Evolutionary conservation across 768 basidiomycete genomes (phyloP).

Genomic region (Royoungia palumana): DNA sequence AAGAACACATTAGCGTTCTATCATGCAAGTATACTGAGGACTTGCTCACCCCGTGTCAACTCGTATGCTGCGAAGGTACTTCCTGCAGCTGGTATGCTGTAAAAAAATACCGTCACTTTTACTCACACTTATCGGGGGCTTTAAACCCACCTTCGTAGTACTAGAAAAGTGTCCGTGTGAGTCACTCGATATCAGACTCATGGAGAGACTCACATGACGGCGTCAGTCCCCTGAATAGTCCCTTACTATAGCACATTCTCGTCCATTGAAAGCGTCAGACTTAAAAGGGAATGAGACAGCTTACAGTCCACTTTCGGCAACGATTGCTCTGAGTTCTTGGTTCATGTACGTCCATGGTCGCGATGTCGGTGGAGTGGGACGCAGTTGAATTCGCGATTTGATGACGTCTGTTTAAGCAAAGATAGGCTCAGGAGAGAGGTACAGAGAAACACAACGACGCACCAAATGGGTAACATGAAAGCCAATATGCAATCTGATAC

Average conservation of each 20-base stretch:
- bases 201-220: slow-evolving; percentile 59
- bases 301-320: slow-evolving; percentile 71
- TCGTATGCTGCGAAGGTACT: slow-evolving; percentile 91
- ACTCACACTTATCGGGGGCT: background rate
- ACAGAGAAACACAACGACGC: slow-evolving; percentile 1
- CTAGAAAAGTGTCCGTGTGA: slow-evolving; percentile 30
- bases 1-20: background rate
- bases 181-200: background rate
- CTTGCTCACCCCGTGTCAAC: slow-evolving; percentile 60
- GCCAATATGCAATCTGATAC: slow-evolving; percentile 58
- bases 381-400: slow-evolving; percentile 87
- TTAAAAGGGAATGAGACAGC: slow-evolving; percentile 27
- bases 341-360: slow-evolving; percentile 76
- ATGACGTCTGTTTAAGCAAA: slow-evolving; percentile 76
- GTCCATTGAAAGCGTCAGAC: too few species aligned
- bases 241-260: slow-evolving; percentile 34
- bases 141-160: slow-evolving; percentile 54
- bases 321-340: slow-evolving; percentile 60
- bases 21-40: background rate
- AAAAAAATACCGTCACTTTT: background rate
- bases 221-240: slow-evolving; percentile 69
- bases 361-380: slow-evolving; percentile 66
- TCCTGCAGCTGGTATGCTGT: slow-evolving; percentile 86
- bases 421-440: background rate
- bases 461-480: slow-evolving; percentile 89